A percentile compares a stretch with the other conserved stretches of the same genome.
Evolutionary conservation across 805 yeast genomes (phyloP).

Genomic region (Candida andamanensis): DNA sequence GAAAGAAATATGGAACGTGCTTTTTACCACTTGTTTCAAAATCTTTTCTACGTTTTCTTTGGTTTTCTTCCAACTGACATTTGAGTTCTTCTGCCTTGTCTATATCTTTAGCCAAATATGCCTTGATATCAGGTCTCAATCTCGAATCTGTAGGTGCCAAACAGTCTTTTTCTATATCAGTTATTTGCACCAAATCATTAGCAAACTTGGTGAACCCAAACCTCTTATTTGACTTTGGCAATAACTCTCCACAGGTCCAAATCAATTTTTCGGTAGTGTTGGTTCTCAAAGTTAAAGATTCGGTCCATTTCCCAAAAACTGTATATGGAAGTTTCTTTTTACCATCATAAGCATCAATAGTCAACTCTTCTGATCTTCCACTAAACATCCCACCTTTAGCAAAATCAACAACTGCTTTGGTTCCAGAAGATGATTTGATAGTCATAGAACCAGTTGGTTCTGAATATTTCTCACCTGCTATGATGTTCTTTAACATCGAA

Average conservation of each 20-base stretch:
- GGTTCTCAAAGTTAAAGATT: constrained; percentile 44
- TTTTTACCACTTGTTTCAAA: constrained; percentile 40
- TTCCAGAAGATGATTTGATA: constrained; percentile 64
- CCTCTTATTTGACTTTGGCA: constrained; percentile 53
- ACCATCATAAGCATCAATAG: constrained; percentile 39
- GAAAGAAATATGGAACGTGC: constrained; percentile 64
- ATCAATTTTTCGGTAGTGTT: constrained; percentile 40
- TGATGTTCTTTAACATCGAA: constrained; percentile 73
- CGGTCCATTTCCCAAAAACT: constrained; percentile 85
- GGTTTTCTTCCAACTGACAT: constrained; percentile 66
- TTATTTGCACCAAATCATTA: constrained; percentile 74
- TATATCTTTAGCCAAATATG: constrained; percentile 64
- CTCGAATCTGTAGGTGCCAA: constrained; percentile 89
- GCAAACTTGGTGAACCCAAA: constrained; percentile 87
- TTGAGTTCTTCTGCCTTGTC: constrained; percentile 72
- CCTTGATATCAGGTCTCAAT: constrained; percentile 76
- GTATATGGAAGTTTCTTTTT: constrained; percentile 33
- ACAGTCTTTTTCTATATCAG: constrained; percentile 56
- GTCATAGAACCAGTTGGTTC: constrained; percentile 76
- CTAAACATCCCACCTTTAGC: constrained; percentile 82
- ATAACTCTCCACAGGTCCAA: constrained; percentile 70
- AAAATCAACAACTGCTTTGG: constrained; percentile 66
- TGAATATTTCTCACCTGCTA: constrained; percentile 92
- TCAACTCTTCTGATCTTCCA: constrained; percentile 66
- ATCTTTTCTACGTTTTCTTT: constrained; percentile 68